Evolutionary conservation across 108 stramenopile genomes (phyloP), one percentile per base, ranked within the genome.

Genomic region (Schizochytrium sp.): DNA sequence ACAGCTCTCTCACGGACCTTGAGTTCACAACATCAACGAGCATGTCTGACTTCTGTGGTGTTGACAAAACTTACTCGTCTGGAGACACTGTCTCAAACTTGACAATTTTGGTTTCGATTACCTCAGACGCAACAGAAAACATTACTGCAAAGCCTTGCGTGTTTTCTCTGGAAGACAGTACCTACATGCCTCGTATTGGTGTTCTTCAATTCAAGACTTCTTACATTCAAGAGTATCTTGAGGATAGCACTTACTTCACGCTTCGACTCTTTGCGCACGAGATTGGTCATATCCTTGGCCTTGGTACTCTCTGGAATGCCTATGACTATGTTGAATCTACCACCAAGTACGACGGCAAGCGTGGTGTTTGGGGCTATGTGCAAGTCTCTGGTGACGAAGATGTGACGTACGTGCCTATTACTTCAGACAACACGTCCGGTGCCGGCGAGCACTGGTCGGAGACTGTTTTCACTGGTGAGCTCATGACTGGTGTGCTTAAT

Each of bases 291-390:
- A 69, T 69, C 2, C 64, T 69, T 15, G 64, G 64, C 3, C 10
- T 69, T 44, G 64, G 64, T 7, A 69, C 12, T 44, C 64, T 69
- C 64, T 69, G 64, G 64, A 69, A 12, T 4, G 64, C 40, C 42
- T 44, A 13, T 44, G 64, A 44, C 0, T 44, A 44, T 44, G 28
- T 69, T 7, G 3, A 69, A 44, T 10, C 40, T 44, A 15, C 10
- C 15, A 15, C 64, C 5, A 15, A 38, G 0, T 69, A 69, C 44
- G 64, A 44, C 42, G 64, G 64, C 3, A 13, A 7, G 19, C 64
- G 64, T 38, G 64, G 64, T 15, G 44, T 69, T 69, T 69, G 64
- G 64, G 64, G 64, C 28, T 69, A 69, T 38, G 44, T 69, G 10
- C 64, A 44, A 2, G 64, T 44, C 12, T 38, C 42, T 13, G 64